Conservation (phyloP, 805 yeast species). For the Kuraishia borneana region DNA sequence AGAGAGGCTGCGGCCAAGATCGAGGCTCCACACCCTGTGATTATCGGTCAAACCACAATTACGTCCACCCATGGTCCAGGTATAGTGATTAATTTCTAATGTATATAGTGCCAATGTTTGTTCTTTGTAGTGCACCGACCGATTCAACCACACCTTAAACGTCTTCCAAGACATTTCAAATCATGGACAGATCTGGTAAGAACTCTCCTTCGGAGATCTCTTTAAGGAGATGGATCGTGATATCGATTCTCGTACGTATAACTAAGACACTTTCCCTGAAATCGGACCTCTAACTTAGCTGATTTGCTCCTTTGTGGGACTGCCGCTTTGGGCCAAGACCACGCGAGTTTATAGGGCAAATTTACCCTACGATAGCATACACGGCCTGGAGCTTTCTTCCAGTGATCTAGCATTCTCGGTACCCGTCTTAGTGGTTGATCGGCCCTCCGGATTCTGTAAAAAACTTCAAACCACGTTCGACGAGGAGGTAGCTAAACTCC, state of each 20-base stretch:
- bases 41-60: constrained; percentile 58
- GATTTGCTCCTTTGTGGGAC: constrained; percentile 27
- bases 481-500: too few relatives aligned
- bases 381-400: constrained; percentile 17
- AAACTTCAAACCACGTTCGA: too few relatives aligned
- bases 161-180: too few relatives aligned
- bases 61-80: constrained; percentile 75
- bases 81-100: constrained; percentile 45
- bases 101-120: too few relatives aligned
- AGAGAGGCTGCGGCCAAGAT: constrained; percentile 39
- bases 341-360: constrained; percentile 54
- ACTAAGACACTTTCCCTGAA: background rate
- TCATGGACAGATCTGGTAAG: too few relatives aligned
- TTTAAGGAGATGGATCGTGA: constrained; percentile 7
- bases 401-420: too few relatives aligned
- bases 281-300: background rate
- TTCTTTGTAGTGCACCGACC: too few relatives aligned
- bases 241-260: constrained; percentile 1
- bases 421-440: too few relatives aligned
- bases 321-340: constrained; percentile 50
- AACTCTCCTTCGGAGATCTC: background rate
- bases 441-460: too few relatives aligned
- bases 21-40: constrained; percentile 55
- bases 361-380: constrained; percentile 37
- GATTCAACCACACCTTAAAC: too few relatives aligned